A percentile compares a stretch with the other conserved stretches of the same genome.
These are phyloP conservation scores for Rhododendron ferrugineum DNA, from an alignment of 148 eudicot species.

Conservation along the genomic window DNA sequence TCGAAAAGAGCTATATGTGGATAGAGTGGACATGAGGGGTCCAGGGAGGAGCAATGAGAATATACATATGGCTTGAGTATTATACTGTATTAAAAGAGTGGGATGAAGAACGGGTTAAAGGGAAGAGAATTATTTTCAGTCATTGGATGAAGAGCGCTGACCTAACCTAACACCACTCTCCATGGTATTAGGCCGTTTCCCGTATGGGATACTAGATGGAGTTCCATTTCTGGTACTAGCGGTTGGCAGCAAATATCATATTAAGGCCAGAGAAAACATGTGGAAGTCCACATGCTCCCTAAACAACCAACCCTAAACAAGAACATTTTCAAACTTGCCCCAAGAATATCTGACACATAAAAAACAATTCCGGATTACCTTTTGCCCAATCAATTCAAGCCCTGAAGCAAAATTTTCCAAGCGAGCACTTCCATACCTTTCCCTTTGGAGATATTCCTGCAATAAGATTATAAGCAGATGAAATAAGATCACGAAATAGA, in stretches of 20 bases:
- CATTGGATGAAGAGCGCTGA: background rate
- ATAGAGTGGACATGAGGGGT: background rate
- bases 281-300: background rate
- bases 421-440: constrained; percentile 91
- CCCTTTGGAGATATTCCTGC: constrained; percentile 93
- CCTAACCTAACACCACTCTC: background rate
- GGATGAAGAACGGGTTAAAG: background rate
- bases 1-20: background rate
- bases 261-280: background rate
- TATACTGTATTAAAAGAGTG: background rate
- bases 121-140: background rate
- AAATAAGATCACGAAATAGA: constrained; percentile 7
- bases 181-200: background rate
- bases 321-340: background rate
- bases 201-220: background rate
- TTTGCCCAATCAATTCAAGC: constrained; percentile 25
- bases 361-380: constrained; percentile 10
- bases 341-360: constrained; percentile 13
- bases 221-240: background rate
- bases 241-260: background rate
- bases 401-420: constrained; percentile 77
- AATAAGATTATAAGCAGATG: constrained; percentile 9
- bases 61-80: background rate
- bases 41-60: background rate
- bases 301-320: background rate